Conservation (phyloP, 768 basidiomycete genomes). For the Steccherinum ochraceum region DNA sequence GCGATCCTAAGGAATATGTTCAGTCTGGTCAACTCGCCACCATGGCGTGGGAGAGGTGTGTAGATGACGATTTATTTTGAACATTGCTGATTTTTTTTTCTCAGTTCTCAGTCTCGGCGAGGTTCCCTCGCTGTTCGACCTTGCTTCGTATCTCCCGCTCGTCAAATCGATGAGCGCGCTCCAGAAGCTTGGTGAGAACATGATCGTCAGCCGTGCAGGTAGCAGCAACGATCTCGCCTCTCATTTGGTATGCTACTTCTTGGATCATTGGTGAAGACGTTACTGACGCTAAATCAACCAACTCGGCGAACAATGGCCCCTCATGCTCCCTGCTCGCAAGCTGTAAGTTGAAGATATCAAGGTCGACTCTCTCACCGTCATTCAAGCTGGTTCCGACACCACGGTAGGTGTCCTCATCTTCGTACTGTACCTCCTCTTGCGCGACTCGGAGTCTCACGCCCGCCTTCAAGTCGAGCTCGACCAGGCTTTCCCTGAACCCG, state of each 20-base stretch:
- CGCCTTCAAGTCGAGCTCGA: too few species aligned
- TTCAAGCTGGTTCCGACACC: too few species aligned
- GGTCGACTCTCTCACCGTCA: constrained; percentile 1
- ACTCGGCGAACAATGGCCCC: not conserved
- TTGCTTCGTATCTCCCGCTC: constrained; percentile 23
- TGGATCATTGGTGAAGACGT: not conserved
- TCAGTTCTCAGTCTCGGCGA: constrained; percentile 26
- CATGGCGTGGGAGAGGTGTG: constrained; percentile 21
- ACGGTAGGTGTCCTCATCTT: too few species aligned
- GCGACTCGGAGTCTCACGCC: too few species aligned
- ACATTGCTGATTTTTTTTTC: not conserved
- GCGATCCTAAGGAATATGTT: constrained; percentile 19
- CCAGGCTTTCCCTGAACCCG: constrained; percentile 15
- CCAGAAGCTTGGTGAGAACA: constrained; percentile 8
- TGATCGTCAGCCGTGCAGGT: constrained; percentile 9
- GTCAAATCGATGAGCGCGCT: constrained; percentile 13
- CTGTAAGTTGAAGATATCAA: constrained; percentile 1
- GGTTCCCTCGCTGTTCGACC: constrained; percentile 25
- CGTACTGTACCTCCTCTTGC: too few species aligned
- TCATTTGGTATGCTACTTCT: constrained; percentile 18
- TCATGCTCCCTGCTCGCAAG: not conserved
- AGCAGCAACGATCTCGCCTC: constrained; percentile 14
- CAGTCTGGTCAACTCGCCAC: constrained; percentile 19
- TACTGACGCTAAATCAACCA: not conserved
- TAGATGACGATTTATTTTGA: not conserved